These are phyloP conservation scores for Calonectria montana DNA, from an alignment of 2,329 filamentous ascomycete species.

Conservation along the genomic window DNA sequence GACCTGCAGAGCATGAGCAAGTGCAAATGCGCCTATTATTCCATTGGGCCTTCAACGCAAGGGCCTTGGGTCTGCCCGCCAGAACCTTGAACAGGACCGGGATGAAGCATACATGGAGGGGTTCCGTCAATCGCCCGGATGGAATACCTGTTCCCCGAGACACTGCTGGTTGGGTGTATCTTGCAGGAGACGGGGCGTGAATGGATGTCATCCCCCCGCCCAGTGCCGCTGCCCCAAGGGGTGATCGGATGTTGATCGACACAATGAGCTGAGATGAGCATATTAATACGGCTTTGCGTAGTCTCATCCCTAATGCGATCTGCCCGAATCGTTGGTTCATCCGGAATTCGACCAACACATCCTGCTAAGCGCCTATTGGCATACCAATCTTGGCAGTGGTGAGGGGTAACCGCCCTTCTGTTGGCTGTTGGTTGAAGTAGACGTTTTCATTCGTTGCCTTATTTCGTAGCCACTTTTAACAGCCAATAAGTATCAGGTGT, in stretches of 20 bases:
- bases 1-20: background rate
- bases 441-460: background rate
- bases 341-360: background rate
- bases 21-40: background rate
- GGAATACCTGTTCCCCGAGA: background rate
- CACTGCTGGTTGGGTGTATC: background rate
- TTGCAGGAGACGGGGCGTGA: background rate
- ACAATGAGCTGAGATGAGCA: background rate
- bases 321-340: background rate
- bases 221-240: background rate
- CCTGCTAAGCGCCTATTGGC: background rate
- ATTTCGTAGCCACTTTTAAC: background rate
- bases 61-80: background rate
- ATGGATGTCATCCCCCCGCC: background rate
- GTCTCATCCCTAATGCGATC: background rate
- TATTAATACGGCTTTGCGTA: background rate
- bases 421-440: background rate
- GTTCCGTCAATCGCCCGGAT: background rate
- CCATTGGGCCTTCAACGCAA: background rate
- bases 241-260: background rate
- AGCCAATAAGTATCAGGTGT: background rate
- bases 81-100: background rate
- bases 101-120: background rate
- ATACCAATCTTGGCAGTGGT: background rate
- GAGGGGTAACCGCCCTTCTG: background rate